Base-by-base conservation (phyloP, 176 grass and related monocot genomes). In the Rhynchospora breviuscula region DNA sequence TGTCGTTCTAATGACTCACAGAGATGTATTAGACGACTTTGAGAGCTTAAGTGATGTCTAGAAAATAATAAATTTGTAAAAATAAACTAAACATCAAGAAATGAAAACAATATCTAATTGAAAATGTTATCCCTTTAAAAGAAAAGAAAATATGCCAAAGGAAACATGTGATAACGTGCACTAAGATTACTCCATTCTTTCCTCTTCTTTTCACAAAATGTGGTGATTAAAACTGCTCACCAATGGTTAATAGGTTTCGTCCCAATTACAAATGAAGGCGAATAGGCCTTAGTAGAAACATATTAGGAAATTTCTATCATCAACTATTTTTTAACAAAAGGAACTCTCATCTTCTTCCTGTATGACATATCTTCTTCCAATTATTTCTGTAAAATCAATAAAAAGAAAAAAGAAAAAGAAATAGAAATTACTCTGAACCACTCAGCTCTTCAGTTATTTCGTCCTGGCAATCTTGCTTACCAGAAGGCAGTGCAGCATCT, bases 381-480 rank as follows among this genome's bases (percentile, higher is more conserved):
- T 57, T 54, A 29, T 33, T 52, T 52, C 19, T 33, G 3, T 57
- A 56, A 26, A 15, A 56, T 15, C 12, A 46, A 15, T 46, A 33
- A 26, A 49, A 64, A 82, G 53, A 17, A 33, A 26, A 49, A 64
- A 82, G 53, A 17, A 40, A 79, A 65, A 2, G 26, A 40, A 40
- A 40, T 2, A 40, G 54, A 61, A 53, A 15, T 53, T 68, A 63
- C 47, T 66, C 60, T 82, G 59, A 82, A 65, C 12, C 44, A 67
- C 46, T 26, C n/a, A 62, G 31, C 19, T 67, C 80, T 63, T 67
- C 80, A 82, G 56, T 62, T 29, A 61, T 54, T 40, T 11, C 63
- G 63, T 79, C 44, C 67, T 67, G 53, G 53, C 9, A 80, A 79
- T 87, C 71, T 52, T 77, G 68, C 25, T 85, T 72, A 86, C 56